Evolutionary conservation across 2,329 filamentous ascomycete genomes (phyloP).

Genomic region (Cladosporium austrohemisphaericum): DNA sequence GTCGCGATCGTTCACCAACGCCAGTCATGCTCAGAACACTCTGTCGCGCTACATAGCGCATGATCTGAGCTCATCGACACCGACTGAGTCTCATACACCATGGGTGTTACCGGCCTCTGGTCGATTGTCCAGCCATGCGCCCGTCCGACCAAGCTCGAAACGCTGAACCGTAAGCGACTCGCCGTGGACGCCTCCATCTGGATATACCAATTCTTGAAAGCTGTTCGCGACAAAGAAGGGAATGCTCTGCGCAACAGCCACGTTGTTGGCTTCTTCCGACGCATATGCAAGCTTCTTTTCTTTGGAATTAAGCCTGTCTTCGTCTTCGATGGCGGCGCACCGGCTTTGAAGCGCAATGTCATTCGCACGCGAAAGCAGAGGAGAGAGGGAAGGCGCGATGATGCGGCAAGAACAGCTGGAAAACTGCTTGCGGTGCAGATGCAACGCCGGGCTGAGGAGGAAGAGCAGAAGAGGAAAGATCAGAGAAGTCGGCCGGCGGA

Average conservation of each 20-base stretch:
- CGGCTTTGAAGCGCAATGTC: slow-evolving; percentile 84
- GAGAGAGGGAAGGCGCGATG: slow-evolving; percentile 83
- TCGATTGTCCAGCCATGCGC: slow-evolving; percentile 92
- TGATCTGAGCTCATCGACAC: neutral
- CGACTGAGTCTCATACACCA: slow-evolving; percentile 39
- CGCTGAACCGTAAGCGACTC: slow-evolving; percentile 90
- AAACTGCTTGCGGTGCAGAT: slow-evolving; percentile 92
- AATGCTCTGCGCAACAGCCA: slow-evolving; percentile 95
- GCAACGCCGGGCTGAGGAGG: slow-evolving; percentile 83
- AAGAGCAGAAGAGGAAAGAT: slow-evolving; percentile 63
- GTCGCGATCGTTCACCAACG: too few relatives aligned
- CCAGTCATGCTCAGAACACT: too few relatives aligned
- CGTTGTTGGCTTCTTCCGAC: slow-evolving; percentile 94
- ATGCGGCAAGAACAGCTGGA: slow-evolving; percentile 86
- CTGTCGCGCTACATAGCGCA: neutral
- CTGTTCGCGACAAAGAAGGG: slow-evolving; percentile 95
- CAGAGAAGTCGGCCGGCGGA: slow-evolving; percentile 29
- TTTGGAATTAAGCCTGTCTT: slow-evolving; percentile 96
- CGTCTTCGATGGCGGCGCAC: slow-evolving; percentile 95
- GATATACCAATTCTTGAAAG: slow-evolving; percentile 99
- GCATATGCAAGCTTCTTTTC: slow-evolving; percentile 96
- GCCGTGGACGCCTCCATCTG: slow-evolving; percentile 98
- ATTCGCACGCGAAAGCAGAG: slow-evolving; percentile 73
- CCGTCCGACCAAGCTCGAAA: slow-evolving; percentile 91
- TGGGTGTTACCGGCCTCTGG: slow-evolving; percentile 99